Base-by-base conservation (phyloP, 805 yeast species). In the Candida adriatica region DNA sequence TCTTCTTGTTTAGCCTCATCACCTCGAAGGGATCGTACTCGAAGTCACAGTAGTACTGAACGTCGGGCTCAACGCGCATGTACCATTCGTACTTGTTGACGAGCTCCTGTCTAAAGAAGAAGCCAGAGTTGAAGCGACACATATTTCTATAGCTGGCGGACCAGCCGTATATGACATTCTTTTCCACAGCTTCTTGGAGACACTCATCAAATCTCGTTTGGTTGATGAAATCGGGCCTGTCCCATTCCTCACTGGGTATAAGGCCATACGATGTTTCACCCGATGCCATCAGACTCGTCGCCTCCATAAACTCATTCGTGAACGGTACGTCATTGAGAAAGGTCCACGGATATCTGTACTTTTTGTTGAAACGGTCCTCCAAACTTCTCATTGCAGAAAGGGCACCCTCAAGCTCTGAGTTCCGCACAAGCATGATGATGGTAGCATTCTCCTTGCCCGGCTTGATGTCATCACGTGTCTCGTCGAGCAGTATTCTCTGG, bases 101-200 rank as follows among this genome's bases (percentile, higher is more conserved):
- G 27, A 86, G 53, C 35, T 75, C 75, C 50, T 87, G 94, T 51
- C 82, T 73, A 62, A 75, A 90, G 61, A 92, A 92, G 54, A 68
- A 83, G 0, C 97, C 96, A 3, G 94, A 80, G 53, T 92, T 90
- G 62, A 81, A 90, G 23, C 95, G 70, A 57, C 97, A 92, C 97
- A 92, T 92, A 56, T 90, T 88, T 52, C 96, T 72, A 50, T 82
- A 82, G 1, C 85, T 75, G 42, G 61, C 55, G 2, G 82, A 73
- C 18, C 61, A 69, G 1, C 86, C 90, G 51, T 82, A 82, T 1
- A 80, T 57, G 6, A 82, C 72, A 3, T 67, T 64, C 8, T 64
- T 53, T 11, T 63, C 62, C 10, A 48, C 56, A 62, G 70, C 59
- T 2, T 68, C 53, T 11, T 59, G 54, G 37, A 79, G 46, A 19